Conservation (phyloP, 208 protist species). For the Wallacemonas sp. region DNA sequence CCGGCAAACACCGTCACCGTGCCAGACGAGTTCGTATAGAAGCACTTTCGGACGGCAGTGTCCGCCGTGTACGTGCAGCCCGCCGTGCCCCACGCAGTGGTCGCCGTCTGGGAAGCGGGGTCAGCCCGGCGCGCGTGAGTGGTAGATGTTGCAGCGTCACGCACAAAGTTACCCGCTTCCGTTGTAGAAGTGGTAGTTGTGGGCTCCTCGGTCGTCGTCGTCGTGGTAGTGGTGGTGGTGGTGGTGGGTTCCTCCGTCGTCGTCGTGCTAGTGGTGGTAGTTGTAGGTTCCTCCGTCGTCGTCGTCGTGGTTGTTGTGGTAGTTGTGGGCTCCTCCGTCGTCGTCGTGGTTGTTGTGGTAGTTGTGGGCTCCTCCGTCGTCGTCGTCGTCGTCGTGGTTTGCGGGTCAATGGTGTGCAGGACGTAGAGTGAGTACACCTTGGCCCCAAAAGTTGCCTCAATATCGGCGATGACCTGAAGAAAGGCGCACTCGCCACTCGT, state of each 20-base stretch:
- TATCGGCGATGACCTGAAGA: constrained; percentile 24
- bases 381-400: neutral
- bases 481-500: constrained; percentile 19
- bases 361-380: neutral
- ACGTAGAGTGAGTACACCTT: constrained; percentile 37
- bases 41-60: constrained; percentile 19
- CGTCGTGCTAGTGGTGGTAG: neutral
- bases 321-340: neutral
- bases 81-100: constrained; percentile 28
- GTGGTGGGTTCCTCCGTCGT: neutral
- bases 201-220: neutral
- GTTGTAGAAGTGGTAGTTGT: neutral
- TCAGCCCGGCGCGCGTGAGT: too few species aligned
- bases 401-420: constrained; percentile 21
- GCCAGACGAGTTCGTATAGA: constrained; percentile 28
- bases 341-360: neutral
- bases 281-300: neutral
- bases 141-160: too few species aligned
- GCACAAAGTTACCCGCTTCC: too few species aligned
- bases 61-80: constrained; percentile 26
- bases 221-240: neutral
- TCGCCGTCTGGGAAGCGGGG: too few species aligned
- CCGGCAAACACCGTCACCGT: constrained; percentile 30
- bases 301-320: constrained; percentile 4
- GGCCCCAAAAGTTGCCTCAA: constrained; percentile 28